Base-by-base conservation (phyloP, 768 basidiomycete species). In the Coprinellus aureogranulatus region DNA sequence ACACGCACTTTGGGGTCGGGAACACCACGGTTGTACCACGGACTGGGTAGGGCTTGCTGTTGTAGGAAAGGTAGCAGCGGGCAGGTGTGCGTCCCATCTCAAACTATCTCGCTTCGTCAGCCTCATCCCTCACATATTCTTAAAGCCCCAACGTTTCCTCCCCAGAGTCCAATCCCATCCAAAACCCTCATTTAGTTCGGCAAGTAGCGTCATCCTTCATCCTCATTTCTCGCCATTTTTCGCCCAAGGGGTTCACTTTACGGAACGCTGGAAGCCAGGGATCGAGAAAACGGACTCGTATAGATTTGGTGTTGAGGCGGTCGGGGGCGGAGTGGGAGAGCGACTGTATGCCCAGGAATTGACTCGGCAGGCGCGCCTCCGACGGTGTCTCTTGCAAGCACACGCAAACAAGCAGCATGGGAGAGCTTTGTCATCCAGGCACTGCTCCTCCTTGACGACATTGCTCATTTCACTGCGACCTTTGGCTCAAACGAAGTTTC, bases 51-150 rank as follows among this genome's bases (percentile, higher is more conserved):
- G 96, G 94, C 86, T 98, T 98, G 86, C 95, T 96, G 81, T 98
- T 98, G 86, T 94, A 98, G 82, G 98, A 98, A 65, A 94, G 89
- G 81, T 96, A 96, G 86, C 94, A 97, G 68, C 92, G 89, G 77
- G 94, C 93, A 62, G 94, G 94, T 82, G 94, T 92, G 74, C 94
- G 92, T 84, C 94, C 94, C 94, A 97, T 97, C 67, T 83, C 71
- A 55, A 61, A 68, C 52, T 28, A 40, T 54, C n/a, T n/a, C n/a
- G n/a, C n/a, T n/a, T n/a, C n/a, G n/a, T n/a, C n/a, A n/a, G n/a
- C n/a, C n/a, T n/a, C n/a, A n/a, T n/a, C n/a, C n/a, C n/a, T n/a
- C n/a, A n/a, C n/a, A n/a, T n/a, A n/a, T n/a, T n/a, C n/a, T n/a
- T n/a, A n/a, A n/a, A n/a, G n/a, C n/a, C n/a, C n/a, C n/a, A n/a